Evolutionary conservation across 306 rosid species (phyloP), one percentile per base, ranked within the genome.

Genomic region (Dryas drummondii): DNA sequence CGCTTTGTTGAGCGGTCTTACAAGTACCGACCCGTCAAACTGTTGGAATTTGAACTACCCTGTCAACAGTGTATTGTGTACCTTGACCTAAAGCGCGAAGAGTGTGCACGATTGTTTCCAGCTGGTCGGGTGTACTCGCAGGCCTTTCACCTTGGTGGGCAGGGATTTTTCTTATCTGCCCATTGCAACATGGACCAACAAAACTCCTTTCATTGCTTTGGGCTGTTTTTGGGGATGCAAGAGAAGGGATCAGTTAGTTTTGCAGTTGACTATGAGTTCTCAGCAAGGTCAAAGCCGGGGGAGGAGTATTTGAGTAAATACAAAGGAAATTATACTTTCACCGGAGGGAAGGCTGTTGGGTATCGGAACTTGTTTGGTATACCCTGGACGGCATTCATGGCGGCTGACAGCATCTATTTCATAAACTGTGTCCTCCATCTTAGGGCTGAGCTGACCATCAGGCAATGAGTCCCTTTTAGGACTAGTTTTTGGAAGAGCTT

Each of bases 131-230:
- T 81, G 53, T 73, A 81, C 63, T 81, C 86, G 2, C 84, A 76
- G 44, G 77, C 84, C 32, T 84, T 86, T 57, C 78, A 76, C 74
- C 77, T 83, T 2, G 84, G 81, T 10, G 86, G 75, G 14, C 84
- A 79, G 64, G 84, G 82, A 8, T 84, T 83, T 62, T 81, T 79
- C 79, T 76, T 86, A 79, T 84, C 88, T 16, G 86, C 86, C 10
- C 85, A 83, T 75, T 86, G 89, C 83, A 78, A 80, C 81, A 61
- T 80, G 77, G 89, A 83, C 78, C 87, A 83, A 44, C 85, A 80
- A 50, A 72, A 68, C 82, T 83, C 81, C 13, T 77, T 54, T 70
- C 82, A 70, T 40, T 74, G 79, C 73, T 86, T 86, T 70, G 89
- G 87, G 53, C 76, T 80, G 40, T 80, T 82, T 60, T 47, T 82